These are phyloP conservation scores for Filobasidium floriforme DNA, from an alignment of 768 basidiomycete genomes.

Conservation along the genomic window DNA sequence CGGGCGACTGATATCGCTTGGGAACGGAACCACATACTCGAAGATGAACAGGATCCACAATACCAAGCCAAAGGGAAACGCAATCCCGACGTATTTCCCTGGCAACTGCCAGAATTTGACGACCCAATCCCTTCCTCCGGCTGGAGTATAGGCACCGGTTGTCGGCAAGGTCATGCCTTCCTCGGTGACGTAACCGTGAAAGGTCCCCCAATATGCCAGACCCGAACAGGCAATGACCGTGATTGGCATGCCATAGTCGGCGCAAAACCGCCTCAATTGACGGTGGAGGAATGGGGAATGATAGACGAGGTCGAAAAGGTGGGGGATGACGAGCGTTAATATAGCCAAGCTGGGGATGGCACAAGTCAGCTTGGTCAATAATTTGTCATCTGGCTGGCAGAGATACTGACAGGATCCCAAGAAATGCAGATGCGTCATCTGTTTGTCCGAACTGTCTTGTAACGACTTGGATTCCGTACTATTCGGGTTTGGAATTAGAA, in stretches of 20 bases:
- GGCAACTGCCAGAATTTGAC: constrained; percentile 83
- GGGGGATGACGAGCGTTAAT: constrained; percentile 66
- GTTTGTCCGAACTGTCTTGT: constrained; percentile 59
- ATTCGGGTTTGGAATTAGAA: constrained; percentile 31
- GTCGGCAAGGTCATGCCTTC: constrained; percentile 57
- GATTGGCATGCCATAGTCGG: constrained; percentile 87
- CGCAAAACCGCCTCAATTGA: constrained; percentile 64
- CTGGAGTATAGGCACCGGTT: constrained; percentile 62
- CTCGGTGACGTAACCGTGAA: constrained; percentile 51
- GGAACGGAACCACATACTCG: constrained; percentile 47
- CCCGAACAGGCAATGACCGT: constrained; percentile 66
- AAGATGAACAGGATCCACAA: constrained; percentile 92
- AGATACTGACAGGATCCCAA: constrained; percentile 38
- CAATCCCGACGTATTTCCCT: constrained; percentile 79
- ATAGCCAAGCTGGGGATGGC: constrained; percentile 56
- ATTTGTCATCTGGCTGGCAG: not conserved
- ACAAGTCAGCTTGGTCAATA: not conserved
- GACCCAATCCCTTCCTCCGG: constrained; percentile 66
- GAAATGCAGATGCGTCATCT: constrained; percentile 31
- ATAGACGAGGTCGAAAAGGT: constrained; percentile 64
- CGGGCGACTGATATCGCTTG: not conserved
- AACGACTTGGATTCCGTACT: constrained; percentile 79
- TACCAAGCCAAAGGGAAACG: constrained; percentile 78
- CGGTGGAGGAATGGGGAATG: constrained; percentile 62
- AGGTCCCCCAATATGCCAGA: constrained; percentile 79